Percentiles rank a stretch among this genome's conserved stretches.
phyloP scores from a whole-genome alignment of 257 asterid species.

The Primulina tabacum region DNA sequence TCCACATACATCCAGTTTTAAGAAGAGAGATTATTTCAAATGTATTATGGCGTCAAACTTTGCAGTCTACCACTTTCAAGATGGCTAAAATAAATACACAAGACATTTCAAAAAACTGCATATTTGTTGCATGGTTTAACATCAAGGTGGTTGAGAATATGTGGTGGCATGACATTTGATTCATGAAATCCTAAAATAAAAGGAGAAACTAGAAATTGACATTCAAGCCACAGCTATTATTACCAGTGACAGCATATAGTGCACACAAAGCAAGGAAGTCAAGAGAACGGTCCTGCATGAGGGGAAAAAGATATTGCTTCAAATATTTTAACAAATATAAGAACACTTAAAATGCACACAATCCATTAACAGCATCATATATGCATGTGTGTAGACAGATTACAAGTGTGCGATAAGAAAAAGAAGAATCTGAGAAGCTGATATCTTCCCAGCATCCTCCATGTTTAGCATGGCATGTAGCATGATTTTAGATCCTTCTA shows the following conservation, averaged over 20 bases:
- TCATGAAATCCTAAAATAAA: neutral
- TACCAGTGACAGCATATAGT: slow-evolving; percentile 94
- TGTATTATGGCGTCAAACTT: neutral
- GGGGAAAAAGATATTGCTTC: slow-evolving; percentile 15
- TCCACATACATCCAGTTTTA: neutral
- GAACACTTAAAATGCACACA: slow-evolving; percentile 10
- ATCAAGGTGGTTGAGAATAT: slow-evolving; percentile 5
- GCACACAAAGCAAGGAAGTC: slow-evolving; percentile 91
- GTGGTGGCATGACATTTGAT: slow-evolving; percentile 16
- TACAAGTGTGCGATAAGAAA: slow-evolving; percentile 10
- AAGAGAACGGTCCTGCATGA: slow-evolving; percentile 93
- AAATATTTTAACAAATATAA: slow-evolving; percentile 17
- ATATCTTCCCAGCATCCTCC: slow-evolving; percentile 3
- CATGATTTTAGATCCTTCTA: slow-evolving; percentile 12
- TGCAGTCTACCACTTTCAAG: slow-evolving; percentile 7
- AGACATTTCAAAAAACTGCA: neutral
- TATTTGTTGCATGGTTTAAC: neutral
- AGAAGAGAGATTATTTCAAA: slow-evolving; percentile 5
- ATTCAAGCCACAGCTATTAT: slow-evolving; percentile 18
- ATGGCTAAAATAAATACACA: neutral
- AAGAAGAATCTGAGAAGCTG: slow-evolving; percentile 20
- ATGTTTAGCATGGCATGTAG: slow-evolving; percentile 1
- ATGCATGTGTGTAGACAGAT: slow-evolving; percentile 13
- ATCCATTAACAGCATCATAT: slow-evolving; percentile 18
- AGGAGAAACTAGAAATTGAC: slow-evolving; percentile 9